Evolutionary conservation across 2,329 filamentous ascomycete species (phyloP), one percentile per base, ranked within the genome.

Genomic region (Claviceps sp.): DNA sequence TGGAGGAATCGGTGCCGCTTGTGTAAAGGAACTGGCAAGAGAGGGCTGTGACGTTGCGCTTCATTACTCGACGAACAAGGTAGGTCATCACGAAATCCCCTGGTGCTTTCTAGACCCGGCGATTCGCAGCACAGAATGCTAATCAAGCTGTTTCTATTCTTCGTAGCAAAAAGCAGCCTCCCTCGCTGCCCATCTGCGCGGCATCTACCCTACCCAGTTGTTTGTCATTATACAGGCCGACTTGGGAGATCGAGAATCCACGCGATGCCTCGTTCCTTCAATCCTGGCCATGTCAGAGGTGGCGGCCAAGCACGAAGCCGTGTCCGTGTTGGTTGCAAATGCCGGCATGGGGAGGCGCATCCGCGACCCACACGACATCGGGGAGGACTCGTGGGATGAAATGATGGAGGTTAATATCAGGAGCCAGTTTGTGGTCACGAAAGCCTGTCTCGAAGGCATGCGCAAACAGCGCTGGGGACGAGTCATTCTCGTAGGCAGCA

Each of bases 371-470:
- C 26, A 39, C 13, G 47, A 34, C 26, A 54, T 54, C n/a, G 45
- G 40, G 2, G 52, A 54, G 26, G 23, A 38, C 1, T 46, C 49
- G 14, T 54, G 52, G 52, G 52, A 54, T 43, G 52, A 54, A 14
- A 54, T 54, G 47, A 49, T 54, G 46, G 52, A 54, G 37, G 42
- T 54, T 16, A 54, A 54, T 8, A 47, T 23, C 42, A 46, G 52
- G 1, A 54, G 52, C 23, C 50, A 54, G 26, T 54, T 51, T 39
- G 52, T 54, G n/a, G 50, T 54, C 20, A 52, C 52, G 16, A 54
- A 36, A 47, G 34, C 46, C 2, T 54, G 52, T 29, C 42, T 54
- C 6, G 50, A 52, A 16, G 52, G 52, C 22, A 54, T 54, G 52
- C 52, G 52, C n/a, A 6, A 1, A 4, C 49, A 54, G 42, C 22